A percentile compares a stretch with the other conserved stretches of the same genome.
Evolutionary conservation across 495 filamentous ascomycete species (phyloP).

Genomic region (Rhypophila decipiens): DNA sequence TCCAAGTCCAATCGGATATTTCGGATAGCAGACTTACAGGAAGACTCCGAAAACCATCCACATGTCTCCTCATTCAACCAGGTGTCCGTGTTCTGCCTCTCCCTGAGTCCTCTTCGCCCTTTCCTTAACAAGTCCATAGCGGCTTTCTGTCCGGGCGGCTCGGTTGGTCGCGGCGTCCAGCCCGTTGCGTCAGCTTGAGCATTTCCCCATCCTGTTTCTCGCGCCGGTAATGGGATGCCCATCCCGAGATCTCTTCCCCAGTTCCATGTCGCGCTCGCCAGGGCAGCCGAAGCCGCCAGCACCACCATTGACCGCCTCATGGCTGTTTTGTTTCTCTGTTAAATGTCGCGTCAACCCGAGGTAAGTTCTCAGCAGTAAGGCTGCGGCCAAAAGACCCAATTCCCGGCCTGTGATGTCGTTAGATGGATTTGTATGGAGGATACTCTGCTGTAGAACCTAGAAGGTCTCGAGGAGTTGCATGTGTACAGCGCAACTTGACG

Average conservation of each 20-base stretch:
- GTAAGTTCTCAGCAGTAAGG: too few relatives aligned
- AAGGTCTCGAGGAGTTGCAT: too few relatives aligned
- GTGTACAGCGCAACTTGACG: too few relatives aligned
- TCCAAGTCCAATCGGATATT: neutral
- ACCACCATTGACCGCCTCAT: too few relatives aligned
- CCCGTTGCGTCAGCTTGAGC: neutral
- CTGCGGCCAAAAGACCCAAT: too few relatives aligned
- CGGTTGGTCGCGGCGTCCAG: neutral
- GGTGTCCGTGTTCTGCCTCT: constrained; percentile 3
- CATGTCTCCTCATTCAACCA: constrained; percentile 31
- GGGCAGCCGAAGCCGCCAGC: neutral
- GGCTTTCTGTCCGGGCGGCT: neutral
- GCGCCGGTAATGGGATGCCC: neutral
- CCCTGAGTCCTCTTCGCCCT: constrained; percentile 5
- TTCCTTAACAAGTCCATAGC: constrained; percentile 4
- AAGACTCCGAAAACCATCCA: constrained; percentile 22
- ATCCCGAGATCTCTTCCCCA: neutral
- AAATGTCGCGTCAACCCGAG: too few relatives aligned
- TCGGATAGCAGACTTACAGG: constrained; percentile 23
- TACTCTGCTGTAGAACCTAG: too few relatives aligned
- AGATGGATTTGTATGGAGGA: too few relatives aligned
- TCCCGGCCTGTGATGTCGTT: too few relatives aligned
- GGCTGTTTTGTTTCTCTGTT: too few relatives aligned
- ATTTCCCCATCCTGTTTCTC: neutral
- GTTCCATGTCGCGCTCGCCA: constrained; percentile 1